Base-by-base conservation (phyloP, 805 yeast genomes). In the Danielia reshetovae region DNA sequence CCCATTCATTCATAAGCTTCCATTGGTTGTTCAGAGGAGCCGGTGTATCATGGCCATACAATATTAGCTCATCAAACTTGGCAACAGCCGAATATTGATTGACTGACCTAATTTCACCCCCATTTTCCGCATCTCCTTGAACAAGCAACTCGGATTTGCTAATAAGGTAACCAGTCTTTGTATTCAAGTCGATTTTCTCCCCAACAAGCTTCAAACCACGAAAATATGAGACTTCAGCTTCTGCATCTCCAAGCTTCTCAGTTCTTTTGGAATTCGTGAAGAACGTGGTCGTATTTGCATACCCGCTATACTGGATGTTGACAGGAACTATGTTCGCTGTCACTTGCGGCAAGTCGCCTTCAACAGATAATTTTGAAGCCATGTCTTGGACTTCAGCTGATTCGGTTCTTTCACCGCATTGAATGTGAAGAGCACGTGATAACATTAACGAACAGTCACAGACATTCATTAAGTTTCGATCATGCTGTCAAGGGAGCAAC, bases 181-280 rank as follows among this genome's bases (percentile, higher is more conserved):
- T 23, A 7, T 29, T 29, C 7, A 46, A 33, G 9, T 32, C 30
- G 11, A 41, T 7, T 4, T 35, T 27, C 16, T 32, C 34, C 4
- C 51, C 51, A 11, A 38, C 30, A 9, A 47, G 29, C 9, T 34
- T 36, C 32, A 47, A 34, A 7, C 51, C 51, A 13, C 51, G 35
- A 25, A 47, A 47, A n/a, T 32, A 34, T 11, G 48, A 43, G 7
- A 25, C 21, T 7, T 33, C 36, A 11, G n/a, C 19, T n/a, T 22
- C 39, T 6, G 33, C 32, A 17, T 27, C 37, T 2, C 15, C 29
- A 5, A 29, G 30, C n/a, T 7, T 32, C 13, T 33, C 32, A 7
- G 17, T 21, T 14, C 12, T 15, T 29, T 45, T 43, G 7, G 44
- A 40, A 1, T 46, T 35, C 7, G 44, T 32, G 27, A 43, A 47